Conservation (phyloP, 331 rosid species). For the Phaseolus coccineus region DNA sequence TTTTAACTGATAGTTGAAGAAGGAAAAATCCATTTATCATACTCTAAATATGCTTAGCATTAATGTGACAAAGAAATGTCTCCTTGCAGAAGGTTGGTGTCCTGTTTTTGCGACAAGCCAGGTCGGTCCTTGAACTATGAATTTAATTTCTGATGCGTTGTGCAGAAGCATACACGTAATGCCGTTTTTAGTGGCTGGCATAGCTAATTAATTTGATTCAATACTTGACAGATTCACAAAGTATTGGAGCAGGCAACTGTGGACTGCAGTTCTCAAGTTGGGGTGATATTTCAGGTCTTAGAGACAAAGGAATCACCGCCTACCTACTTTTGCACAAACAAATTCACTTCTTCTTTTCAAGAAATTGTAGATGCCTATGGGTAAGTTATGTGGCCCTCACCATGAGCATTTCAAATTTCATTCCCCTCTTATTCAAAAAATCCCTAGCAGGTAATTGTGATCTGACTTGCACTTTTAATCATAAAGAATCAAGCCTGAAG, state of each 20-base stretch:
- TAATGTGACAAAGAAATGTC: conserved; percentile 78
- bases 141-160: conserved; percentile 31
- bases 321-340: conserved; percentile 72
- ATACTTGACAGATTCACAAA: conserved; percentile 60
- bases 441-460: neutral
- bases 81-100: conserved; percentile 88
- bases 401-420: conserved; percentile 7
- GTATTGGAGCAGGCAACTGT: conserved; percentile 65
- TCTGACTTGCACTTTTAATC: neutral
- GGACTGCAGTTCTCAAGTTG: conserved; percentile 74
- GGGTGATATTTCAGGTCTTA: conserved; percentile 76
- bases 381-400: conserved; percentile 51
- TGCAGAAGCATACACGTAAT: neutral
- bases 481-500: neutral
- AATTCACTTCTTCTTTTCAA: conserved; percentile 74
- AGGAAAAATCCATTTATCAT: conserved; percentile 72
- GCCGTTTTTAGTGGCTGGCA: neutral
- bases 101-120: conserved; percentile 72
- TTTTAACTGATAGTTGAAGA: conserved; percentile 61
- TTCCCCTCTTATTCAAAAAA: neutral
- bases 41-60: conserved; percentile 83
- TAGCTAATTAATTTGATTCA: conserved; percentile 35
- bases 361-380: conserved; percentile 90
- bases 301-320: conserved; percentile 78
- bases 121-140: conserved; percentile 53